Percentiles rank a stretch among this genome's conserved stretches.
phyloP scores from a whole-genome alignment of 2,329 filamentous ascomycete species.

The Neophaeococcomyces mojaviensis region DNA sequence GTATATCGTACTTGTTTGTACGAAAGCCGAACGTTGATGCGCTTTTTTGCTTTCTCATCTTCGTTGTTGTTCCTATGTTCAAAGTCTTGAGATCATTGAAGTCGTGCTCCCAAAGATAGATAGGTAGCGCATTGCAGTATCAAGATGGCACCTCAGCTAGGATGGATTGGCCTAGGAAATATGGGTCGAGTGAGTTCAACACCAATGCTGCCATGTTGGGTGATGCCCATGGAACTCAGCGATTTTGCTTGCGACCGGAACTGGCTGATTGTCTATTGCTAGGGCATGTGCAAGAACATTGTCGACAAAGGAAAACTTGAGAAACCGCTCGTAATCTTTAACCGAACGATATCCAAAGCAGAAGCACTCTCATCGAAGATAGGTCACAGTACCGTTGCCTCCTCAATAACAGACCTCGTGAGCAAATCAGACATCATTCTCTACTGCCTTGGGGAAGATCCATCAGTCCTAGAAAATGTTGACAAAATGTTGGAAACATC shows the following conservation, averaged over 20 bases:
- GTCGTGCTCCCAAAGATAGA: no score
- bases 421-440: constrained; percentile 70
- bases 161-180: constrained; percentile 80
- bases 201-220: not conserved
- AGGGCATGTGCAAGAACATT: constrained; percentile 82
- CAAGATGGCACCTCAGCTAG: constrained; percentile 42
- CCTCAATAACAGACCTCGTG: constrained; percentile 59
- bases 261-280: not conserved
- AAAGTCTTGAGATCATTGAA: no score
- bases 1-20: no score
- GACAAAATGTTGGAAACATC: constrained; percentile 48
- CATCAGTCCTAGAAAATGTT: constrained; percentile 59
- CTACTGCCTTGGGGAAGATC: constrained; percentile 70
- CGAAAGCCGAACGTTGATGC: no score
- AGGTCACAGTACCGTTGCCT: constrained; percentile 52
- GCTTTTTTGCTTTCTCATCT: no score
- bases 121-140: not conserved
- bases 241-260: no score
- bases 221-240: no score
- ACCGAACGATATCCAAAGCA: constrained; percentile 34
- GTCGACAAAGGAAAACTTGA: constrained; percentile 66
- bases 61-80: no score
- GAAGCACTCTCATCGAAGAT: constrained; percentile 48
- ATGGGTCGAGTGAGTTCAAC: constrained; percentile 65
- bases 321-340: constrained; percentile 68